Conservation (phyloP, 331 rosid genomes). For the Quercus lobata region DNA sequence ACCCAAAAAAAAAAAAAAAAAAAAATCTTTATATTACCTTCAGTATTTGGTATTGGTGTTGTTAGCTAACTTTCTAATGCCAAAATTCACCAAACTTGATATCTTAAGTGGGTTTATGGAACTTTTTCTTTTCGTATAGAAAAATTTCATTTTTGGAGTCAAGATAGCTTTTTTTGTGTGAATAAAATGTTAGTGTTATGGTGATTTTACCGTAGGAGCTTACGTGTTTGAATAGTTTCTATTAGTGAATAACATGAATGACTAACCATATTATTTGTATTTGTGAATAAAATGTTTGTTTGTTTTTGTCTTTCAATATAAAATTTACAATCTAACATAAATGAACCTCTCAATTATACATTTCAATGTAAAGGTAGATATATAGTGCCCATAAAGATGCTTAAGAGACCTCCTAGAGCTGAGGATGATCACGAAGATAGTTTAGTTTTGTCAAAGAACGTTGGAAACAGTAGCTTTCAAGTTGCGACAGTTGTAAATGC, state of each 20-base stretch:
- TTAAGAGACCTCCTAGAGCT: conserved; percentile 5
- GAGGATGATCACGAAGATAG: conserved; percentile 18
- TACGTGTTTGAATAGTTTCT: not conserved
- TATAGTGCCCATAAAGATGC: conserved; percentile 22
- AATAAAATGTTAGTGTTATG: not conserved
- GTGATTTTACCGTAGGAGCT: not conserved
- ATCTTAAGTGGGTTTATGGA: not conserved
- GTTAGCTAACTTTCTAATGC: not conserved
- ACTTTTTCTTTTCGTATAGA: not conserved
- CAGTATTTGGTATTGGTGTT: not conserved
- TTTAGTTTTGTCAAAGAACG: conserved; percentile 15
- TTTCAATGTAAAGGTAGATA: conserved; percentile 19
- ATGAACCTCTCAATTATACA: too few species aligned
- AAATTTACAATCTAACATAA: not conserved
- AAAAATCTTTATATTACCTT: not conserved
- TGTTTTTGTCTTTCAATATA: too few species aligned
- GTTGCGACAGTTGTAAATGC: conserved; percentile 18
- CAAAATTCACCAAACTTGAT: not conserved
- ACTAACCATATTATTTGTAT: not conserved
- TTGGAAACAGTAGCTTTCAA: conserved; percentile 18
- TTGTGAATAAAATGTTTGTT: not conserved
- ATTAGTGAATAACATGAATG: not conserved
- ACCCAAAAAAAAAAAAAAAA: too few species aligned
- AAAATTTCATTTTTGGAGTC: not conserved
- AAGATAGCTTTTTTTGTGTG: not conserved